A percentile compares a stretch with the other conserved stretches of the same genome.
These are phyloP conservation scores for Zoysia pacifica DNA, from an alignment of 176 grass and related monocot genomes.

Conservation along the genomic window DNA sequence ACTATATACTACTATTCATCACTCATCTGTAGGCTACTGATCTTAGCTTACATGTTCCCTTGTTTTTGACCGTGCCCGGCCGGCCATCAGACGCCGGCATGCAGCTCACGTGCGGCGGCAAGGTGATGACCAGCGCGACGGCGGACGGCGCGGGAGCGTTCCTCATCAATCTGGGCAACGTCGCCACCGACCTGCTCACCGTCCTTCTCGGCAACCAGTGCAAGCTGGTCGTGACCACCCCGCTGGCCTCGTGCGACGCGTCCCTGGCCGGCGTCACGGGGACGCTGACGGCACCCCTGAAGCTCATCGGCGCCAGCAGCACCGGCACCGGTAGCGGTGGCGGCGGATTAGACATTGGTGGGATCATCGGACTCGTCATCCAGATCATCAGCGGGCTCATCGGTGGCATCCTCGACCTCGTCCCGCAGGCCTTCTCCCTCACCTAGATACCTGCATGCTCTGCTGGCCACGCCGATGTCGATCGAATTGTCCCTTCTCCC, in stretches of 20 bases:
- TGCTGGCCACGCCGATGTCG: too few relatives aligned
- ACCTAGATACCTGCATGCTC: background rate
- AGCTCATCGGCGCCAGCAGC: slow-evolving; percentile 4
- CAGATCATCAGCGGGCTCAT: background rate
- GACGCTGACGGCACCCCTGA: slow-evolving; percentile 38
- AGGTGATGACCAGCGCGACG: slow-evolving; percentile 26
- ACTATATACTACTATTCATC: background rate
- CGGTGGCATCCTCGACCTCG: slow-evolving; percentile 24
- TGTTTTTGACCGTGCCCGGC: background rate
- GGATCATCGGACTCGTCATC: slow-evolving; percentile 3
- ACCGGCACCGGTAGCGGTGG: background rate
- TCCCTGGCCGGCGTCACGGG: slow-evolving; percentile 35
- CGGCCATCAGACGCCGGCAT: slow-evolving; percentile 43
- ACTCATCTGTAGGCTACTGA: too few relatives aligned
- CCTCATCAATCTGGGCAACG: background rate
- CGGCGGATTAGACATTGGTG: background rate
- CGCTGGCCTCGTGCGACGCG: slow-evolving; percentile 41
- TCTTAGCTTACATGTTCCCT: background rate
- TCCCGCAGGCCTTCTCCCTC: slow-evolving; percentile 29
- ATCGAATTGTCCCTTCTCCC: too few relatives aligned
- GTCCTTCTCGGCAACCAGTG: background rate
- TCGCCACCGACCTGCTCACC: background rate
- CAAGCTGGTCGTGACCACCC: slow-evolving; percentile 42
- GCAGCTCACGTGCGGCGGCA: slow-evolving; percentile 41
- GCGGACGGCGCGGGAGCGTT: slow-evolving; percentile 45